Evolutionary conservation across 163 green algal species (phyloP).

Genomic region (Scenedesmus sp.): DNA sequence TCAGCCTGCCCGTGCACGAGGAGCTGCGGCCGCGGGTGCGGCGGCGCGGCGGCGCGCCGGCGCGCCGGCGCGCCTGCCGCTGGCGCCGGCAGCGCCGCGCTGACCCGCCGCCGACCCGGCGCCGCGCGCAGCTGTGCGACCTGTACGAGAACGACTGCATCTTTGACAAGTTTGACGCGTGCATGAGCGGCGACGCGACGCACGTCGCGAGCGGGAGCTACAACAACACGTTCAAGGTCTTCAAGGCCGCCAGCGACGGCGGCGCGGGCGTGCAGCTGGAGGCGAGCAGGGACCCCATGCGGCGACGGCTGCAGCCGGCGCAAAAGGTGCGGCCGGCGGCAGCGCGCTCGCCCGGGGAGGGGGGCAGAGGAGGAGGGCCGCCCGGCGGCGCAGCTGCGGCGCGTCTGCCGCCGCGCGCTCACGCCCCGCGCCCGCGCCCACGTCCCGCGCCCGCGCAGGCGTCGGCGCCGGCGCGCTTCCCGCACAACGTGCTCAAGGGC

Average conservation of each 20-base stretch:
- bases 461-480: conserved; percentile 38
- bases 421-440: too few species aligned
- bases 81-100: too few species aligned
- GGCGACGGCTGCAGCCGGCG: conserved; percentile 55
- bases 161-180: conserved; percentile 99
- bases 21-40: conserved; percentile 74
- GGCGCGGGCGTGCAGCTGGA: conserved; percentile 81
- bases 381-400: too few species aligned
- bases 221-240: conserved; percentile 88
- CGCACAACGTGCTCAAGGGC: conserved; percentile 35
- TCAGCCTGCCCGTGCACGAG: conserved; percentile 93
- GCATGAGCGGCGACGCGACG: conserved; percentile 80
- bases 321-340: background rate
- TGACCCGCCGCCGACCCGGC: too few species aligned
- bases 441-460: conserved; percentile 20
- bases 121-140: conserved; percentile 80
- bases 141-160: conserved; percentile 99
- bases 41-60: too few species aligned
- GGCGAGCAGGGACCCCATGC: conserved; percentile 79
- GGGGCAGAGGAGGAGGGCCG: too few species aligned
- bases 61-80: background rate
- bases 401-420: too few species aligned
- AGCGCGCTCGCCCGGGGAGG: background rate
- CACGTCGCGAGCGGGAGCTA: conserved; percentile 93
- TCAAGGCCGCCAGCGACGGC: conserved; percentile 54